Evolutionary conservation across 257 asterid genomes (phyloP), one percentile per base, ranked within the genome.

Genomic region (Cynanchum wilfordii): DNA sequence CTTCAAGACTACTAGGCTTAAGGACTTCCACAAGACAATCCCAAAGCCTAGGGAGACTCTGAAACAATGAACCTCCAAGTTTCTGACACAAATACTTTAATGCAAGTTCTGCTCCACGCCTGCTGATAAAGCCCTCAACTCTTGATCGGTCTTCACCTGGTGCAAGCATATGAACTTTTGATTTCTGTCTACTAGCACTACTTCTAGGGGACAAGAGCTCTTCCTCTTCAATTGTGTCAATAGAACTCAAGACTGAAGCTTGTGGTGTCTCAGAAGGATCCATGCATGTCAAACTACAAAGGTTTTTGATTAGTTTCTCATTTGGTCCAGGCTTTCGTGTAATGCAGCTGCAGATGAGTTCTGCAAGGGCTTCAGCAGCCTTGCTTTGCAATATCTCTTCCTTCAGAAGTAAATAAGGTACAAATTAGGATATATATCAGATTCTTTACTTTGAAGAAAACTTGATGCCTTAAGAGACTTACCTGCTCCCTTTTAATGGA

Each of bases 181-280:
- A 84, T 77, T 86, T 90, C 73, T 82, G 91, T 70, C 84, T 84
- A 62, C 82, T 75, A 44, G 81, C 76, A 73, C 86, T 82, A 74
- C 87, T 89, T 80, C 96, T 93, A 42, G 86, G 88, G 69, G 89
- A 87, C 77, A 86, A 81, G 79, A 95, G 96, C 69, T 90, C 97
- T 70, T 90, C 94, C 76, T 90, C 98, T 82, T 90, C 99, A 81
- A 95, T 89, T 72, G 85, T 82, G 78, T 89, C 99, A 68, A 89
- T 86, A 71, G 97, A 95, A 83, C 77, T 89, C 79, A 95, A 75
- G 44, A 87, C 86, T 71, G 87, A 93, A 75, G 97, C 99, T 84
- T 90, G 95, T 58, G 99, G 99, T 5, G 99, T 95, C 86, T 92
- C 99, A 60, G 93, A 80, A 82, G 96, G 96, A 92, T 95, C 99